A percentile compares a stretch with the other conserved stretches of the same genome.
phyloP scores from a whole-genome alignment of 345 rosid genomes.

The Cardamine resedifolia region DNA sequence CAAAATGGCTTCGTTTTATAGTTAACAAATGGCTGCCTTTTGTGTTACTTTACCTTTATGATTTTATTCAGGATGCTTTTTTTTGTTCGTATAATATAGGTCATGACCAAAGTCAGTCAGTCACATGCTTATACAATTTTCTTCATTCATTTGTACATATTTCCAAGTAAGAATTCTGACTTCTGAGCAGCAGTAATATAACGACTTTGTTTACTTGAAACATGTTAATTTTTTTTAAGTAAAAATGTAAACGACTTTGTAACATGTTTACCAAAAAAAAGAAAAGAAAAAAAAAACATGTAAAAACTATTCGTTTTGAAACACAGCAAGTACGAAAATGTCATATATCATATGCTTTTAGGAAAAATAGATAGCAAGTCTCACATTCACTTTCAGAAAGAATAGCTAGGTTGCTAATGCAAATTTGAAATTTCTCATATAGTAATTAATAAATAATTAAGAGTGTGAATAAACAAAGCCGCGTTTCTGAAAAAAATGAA shows the following conservation, averaged over 20 bases:
- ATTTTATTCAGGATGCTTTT: not conserved
- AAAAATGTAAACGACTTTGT: too few relatives aligned
- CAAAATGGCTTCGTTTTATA: not conserved
- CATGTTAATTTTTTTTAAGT: too few relatives aligned
- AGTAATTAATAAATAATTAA: not conserved
- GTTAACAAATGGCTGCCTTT: too few relatives aligned
- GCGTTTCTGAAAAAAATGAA: not conserved
- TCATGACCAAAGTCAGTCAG: not conserved
- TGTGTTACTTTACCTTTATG: too few relatives aligned
- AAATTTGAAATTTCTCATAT: not conserved
- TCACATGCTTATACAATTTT: not conserved
- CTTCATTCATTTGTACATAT: not conserved
- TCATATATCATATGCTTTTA: not conserved
- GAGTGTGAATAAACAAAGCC: slow-evolving; percentile 15
- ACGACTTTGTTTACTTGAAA: not conserved
- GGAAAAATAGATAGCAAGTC: not conserved
- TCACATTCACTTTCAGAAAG: not conserved
- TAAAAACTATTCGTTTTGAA: not conserved
- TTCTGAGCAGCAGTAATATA: not conserved
- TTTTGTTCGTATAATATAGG: not conserved
- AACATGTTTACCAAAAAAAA: too few relatives aligned
- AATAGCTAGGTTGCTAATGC: not conserved
- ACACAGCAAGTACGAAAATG: not conserved
- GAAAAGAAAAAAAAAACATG: too few relatives aligned
- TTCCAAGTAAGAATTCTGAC: not conserved